Percentiles rank a stretch among this genome's conserved stretches.
Conservation (phyloP, 495 filamentous ascomycete species). For the Letharia columbiana region DNA sequence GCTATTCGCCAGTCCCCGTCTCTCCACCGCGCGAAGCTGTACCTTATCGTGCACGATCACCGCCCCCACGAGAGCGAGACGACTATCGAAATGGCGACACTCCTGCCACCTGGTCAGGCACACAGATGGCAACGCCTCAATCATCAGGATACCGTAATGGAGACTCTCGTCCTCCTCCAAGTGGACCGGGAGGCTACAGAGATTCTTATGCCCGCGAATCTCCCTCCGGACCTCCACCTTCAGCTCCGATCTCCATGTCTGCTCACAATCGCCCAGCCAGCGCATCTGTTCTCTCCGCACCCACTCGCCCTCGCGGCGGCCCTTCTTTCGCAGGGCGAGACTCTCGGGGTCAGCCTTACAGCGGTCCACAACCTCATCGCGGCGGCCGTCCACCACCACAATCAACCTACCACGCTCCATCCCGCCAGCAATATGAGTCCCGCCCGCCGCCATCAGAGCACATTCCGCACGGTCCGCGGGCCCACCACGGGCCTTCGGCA, state of each 20-base stretch:
- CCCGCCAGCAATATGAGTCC: conserved; percentile 25
- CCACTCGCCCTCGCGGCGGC: conserved; percentile 51
- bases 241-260: conserved; percentile 38
- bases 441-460: conserved; percentile 26
- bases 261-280: conserved; percentile 42
- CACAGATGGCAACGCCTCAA: conserved; percentile 11
- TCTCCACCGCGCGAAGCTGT: conserved; percentile 21
- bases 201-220: conserved; percentile 33
- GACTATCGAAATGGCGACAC: conserved; percentile 18
- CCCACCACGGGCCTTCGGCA: conserved; percentile 22
- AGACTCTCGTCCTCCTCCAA: conserved; percentile 31
- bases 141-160: conserved; percentile 27
- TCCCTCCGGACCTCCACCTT: conserved; percentile 43
- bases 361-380: conserved; percentile 35
- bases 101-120: conserved; percentile 12
- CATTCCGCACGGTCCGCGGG: conserved; percentile 40
- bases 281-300: conserved; percentile 47
- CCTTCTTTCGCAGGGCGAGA: conserved; percentile 23
- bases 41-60: conserved; percentile 17
- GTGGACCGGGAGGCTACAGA: conserved; percentile 29
- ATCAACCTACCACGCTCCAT: conserved; percentile 19
- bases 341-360: conserved; percentile 27
- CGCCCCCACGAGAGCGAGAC: conserved; percentile 16
- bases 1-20: conserved; percentile 21
- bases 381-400: conserved; percentile 28